phyloP scores from a whole-genome alignment of 805 yeast genomes.

The Metschnikowia proteae region DNA sequence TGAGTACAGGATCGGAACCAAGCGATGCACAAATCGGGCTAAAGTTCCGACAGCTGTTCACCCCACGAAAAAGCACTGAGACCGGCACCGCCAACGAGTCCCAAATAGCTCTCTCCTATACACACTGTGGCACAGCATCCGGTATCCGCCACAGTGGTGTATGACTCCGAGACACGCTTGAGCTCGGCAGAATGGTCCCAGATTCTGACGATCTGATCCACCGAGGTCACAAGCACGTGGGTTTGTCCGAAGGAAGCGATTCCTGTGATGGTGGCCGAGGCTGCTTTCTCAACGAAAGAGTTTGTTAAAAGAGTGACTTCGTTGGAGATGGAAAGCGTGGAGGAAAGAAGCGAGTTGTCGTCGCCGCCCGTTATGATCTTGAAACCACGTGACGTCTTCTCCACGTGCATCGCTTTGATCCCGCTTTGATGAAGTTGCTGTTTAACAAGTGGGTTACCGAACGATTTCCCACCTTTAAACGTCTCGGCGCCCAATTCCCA shows the following conservation, averaged over 20 bases:
- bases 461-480: conserved; percentile 1
- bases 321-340: conserved; percentile 12
- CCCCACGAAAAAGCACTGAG: conserved; percentile 41
- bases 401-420: conserved; percentile 55
- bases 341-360: conserved; percentile 63
- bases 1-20: background rate
- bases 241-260: conserved; percentile 34
- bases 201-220: conserved; percentile 71
- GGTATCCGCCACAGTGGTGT: conserved; percentile 88
- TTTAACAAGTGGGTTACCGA: conserved; percentile 31
- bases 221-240: conserved; percentile 58
- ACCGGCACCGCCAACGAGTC: conserved; percentile 79
- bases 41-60: background rate
- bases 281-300: conserved; percentile 53
- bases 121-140: conserved; percentile 57
- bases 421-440: conserved; percentile 81
- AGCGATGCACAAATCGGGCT: too few species aligned
- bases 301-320: conserved; percentile 20
- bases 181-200: conserved; percentile 49
- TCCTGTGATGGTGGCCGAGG: conserved; percentile 83
- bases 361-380: conserved; percentile 82
- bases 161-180: conserved; percentile 36
- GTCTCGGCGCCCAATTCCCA: conserved; percentile 35
- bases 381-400: conserved; percentile 13
- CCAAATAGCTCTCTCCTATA: conserved; percentile 25